Evolutionary conservation across 768 basidiomycete genomes (phyloP), one percentile per base, ranked within the genome.

Genomic region (Candolleomyces aberdarensis): DNA sequence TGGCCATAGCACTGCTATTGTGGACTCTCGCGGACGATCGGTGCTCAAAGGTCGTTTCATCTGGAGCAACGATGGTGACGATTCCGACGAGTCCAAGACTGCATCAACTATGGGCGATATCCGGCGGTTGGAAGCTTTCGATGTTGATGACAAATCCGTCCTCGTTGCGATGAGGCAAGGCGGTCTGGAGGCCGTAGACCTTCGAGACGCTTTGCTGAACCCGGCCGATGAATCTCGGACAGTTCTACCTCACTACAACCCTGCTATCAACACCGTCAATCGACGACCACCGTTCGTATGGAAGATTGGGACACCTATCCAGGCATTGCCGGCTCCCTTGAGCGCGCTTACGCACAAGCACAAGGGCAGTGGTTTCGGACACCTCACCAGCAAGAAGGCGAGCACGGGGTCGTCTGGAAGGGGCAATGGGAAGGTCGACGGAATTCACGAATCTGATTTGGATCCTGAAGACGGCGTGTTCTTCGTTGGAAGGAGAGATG

Each of bases 151-250:
- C 63, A 83, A 89, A 19, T 85, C 92, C 5, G 84, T 94, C 10
- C 78, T 94, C 5, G 87, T 94, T 39, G 92, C 92, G 15, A 84
- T 94, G 85, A 86, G 92, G 20, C 91, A 91, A 71, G 91, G 92
- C 36, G 92, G 93, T 3, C 72, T 94, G 41, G 92, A 94, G 67
- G 92, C 83, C 0, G 86, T 92, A 32, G 89, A 93, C 66, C 77
- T 94, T 39, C 80, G 85, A 29, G 92, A 94, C 69, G 92, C 91
- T 5, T 73, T 94, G 46, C 77, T 94, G 57, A 84, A 80, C 58
- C 92, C 92, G 26, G 92, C 86, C 0, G 92, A 94, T 67, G 84
- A 87, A 65, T 94, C 92, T 5, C 83, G 92, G 52, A 85, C 84
- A 3, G 71, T 75, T 8, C 66, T 93, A n/a, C 92, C 92, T 1